These are phyloP conservation scores for Apiospora sp. DNA, from an alignment of 2,329 filamentous ascomycete species.

Conservation along the genomic window DNA sequence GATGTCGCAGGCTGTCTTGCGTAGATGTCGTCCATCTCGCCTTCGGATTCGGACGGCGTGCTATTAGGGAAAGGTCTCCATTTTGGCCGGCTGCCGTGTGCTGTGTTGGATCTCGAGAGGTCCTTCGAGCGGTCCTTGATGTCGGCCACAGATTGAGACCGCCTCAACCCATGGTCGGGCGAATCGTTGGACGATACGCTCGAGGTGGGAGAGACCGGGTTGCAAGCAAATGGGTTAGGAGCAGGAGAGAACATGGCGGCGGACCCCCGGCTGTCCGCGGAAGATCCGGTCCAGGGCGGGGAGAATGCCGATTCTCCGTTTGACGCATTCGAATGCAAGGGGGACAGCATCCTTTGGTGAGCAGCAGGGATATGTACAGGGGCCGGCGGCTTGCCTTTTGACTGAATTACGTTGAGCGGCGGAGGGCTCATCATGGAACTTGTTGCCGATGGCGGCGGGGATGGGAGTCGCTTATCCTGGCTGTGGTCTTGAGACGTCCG, in stretches of 20 bases:
- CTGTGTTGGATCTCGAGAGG: neutral
- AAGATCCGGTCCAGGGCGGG: neutral
- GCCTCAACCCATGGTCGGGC: conserved; percentile 30
- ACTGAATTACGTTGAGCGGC: conserved; percentile 11
- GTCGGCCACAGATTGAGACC: conserved; percentile 36
- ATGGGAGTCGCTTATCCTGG: neutral
- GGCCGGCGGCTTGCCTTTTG: conserved; percentile 10
- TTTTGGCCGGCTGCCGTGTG: neutral
- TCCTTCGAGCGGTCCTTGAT: conserved; percentile 27
- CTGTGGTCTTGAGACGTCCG: neutral
- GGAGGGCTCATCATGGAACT: conserved; percentile 8
- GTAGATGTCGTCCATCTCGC: conserved; percentile 15
- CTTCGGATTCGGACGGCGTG: conserved; percentile 17
- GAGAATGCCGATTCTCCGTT: neutral
- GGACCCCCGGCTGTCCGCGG: neutral
- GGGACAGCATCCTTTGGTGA: conserved; percentile 9
- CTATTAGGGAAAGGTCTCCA: conserved; percentile 30
- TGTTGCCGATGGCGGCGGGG: conserved; percentile 1
- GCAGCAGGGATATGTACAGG: conserved; percentile 3
- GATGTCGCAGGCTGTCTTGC: neutral
- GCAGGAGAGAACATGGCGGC: conserved; percentile 10
- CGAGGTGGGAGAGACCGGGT: conserved; percentile 13
- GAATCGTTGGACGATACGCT: conserved; percentile 9
- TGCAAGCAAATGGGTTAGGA: conserved; percentile 2
- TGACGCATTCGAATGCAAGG: conserved; percentile 6